Evolutionary conservation across 768 basidiomycete genomes (phyloP).

Genomic region (Tylopilus subfusipes): DNA sequence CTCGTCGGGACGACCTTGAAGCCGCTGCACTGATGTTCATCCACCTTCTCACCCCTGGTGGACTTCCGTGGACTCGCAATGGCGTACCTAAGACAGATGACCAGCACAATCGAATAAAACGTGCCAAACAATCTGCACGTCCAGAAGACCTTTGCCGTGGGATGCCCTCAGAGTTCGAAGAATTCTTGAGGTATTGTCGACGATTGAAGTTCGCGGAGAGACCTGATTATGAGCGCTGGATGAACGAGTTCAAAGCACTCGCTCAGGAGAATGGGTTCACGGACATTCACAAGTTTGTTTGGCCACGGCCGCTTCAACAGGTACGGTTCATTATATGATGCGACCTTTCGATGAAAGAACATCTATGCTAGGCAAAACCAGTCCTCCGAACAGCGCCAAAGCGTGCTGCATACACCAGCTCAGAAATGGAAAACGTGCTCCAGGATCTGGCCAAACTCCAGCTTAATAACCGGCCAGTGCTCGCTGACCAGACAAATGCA

Average conservation of each 20-base stretch:
- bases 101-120: constrained; percentile 60
- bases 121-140: constrained; percentile 55
- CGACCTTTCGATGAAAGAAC: not conserved
- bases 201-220: constrained; percentile 63
- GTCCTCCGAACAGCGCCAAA: constrained; percentile 14
- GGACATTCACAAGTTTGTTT: constrained; percentile 59
- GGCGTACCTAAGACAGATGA: constrained; percentile 71
- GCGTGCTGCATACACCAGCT: constrained; percentile 28
- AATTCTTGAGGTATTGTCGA: constrained; percentile 70
- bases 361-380: constrained; percentile 29
- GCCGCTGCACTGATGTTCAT: constrained; percentile 77
- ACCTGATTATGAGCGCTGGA: constrained; percentile 68
- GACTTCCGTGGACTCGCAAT: constrained; percentile 74
- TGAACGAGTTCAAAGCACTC: constrained; percentile 60
- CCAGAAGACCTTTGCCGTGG: constrained; percentile 69
- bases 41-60: constrained; percentile 72
- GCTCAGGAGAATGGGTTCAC: constrained; percentile 57
- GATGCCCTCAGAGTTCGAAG: constrained; percentile 69
- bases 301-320: constrained; percentile 57
- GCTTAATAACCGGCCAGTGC: constrained; percentile 46
- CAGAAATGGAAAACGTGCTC: constrained; percentile 54
- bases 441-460: constrained; percentile 57
- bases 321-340: constrained; percentile 15
- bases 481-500: constrained; percentile 51
- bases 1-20: constrained; percentile 76